Base-by-base conservation (phyloP, 2,329 filamentous ascomycete species). In the Chaetomium strumarium region DNA sequence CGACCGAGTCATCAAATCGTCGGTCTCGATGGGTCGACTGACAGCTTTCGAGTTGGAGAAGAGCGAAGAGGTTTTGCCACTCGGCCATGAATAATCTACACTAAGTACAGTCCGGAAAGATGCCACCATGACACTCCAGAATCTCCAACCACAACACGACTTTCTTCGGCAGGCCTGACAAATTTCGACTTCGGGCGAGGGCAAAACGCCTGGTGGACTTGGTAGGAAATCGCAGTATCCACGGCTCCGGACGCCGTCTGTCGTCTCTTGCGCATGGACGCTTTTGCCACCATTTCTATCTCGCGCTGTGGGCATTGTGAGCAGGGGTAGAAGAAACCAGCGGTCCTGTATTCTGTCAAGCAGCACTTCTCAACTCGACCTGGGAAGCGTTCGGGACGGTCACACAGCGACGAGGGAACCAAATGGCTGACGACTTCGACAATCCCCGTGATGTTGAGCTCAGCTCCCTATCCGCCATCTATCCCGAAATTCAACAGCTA, bases 391-490 rank as follows among this genome's bases (percentile, higher is more conserved):
- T n/a, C 5, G 24, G 31, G 29, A 34, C 34, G 34, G 14, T 37
- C 34, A 13, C 16, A 24, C 20, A 30, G 16, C 45, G 19, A 43
- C 13, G 33, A 17, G 19, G 30, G 19, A 17, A 51, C 40, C 55
- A 54, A 49, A 58, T 58, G 56, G 56, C 53, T 34, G 53, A 56
- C 43, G 66, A 69, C 53, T 68, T 67, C 57, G 74, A 78, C 61
- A 77, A 82, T 62, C 71, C 74, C 57, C 80, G 83, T 46, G 67
- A 73, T 50, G 70, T 75, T 43, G 83, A 86, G 71, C 72, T 86
- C 50, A 76, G 75, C 61, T 77, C 81, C 13, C 74, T 86, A 51
- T 70, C 74, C 51, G 80, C 82, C 56, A 86, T 87, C 61, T 87
- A 78, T 58, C 83, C 83, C n/a, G 84, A 86, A 66, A 77, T 86